Conservation (phyloP, 768 basidiomycete genomes). For the Cantharellus cinnabarinus region DNA sequence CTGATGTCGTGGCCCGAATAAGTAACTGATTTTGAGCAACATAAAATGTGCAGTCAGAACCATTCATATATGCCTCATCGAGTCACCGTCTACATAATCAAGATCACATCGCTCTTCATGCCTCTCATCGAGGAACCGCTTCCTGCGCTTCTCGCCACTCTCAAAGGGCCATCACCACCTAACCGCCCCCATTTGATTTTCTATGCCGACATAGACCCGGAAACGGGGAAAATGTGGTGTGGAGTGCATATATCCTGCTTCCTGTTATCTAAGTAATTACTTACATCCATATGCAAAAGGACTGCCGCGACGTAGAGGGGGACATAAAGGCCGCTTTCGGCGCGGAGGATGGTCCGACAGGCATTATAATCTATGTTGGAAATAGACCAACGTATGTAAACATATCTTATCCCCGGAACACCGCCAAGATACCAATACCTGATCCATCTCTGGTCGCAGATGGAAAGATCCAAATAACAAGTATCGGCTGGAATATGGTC, state of each 20-base stretch:
- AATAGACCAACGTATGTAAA: not conserved
- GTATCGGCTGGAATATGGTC: not conserved
- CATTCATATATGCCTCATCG: no score
- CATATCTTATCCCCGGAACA: not conserved
- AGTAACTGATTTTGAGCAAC: no score
- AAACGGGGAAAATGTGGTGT: slow-evolving; percentile 18
- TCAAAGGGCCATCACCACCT: slow-evolving; percentile 12
- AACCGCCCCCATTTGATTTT: slow-evolving; percentile 15
- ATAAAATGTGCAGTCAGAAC: no score
- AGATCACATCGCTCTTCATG: not conserved
- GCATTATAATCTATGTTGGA: not conserved
- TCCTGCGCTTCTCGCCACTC: not conserved
- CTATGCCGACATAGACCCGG: slow-evolving; percentile 13
- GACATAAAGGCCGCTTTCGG: not conserved
- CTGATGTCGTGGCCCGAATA: no score
- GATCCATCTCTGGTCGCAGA: not conserved
- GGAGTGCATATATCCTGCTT: slow-evolving; percentile 8
- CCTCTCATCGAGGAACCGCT: not conserved
- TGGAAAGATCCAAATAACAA: not conserved
- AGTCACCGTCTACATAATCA: no score
- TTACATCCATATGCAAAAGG: not conserved
- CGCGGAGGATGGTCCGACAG: not conserved
- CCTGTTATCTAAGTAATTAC: not conserved
- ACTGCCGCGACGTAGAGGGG: not conserved
- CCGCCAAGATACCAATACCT: not conserved